Conservation (phyloP, 75 land plant species). For the Ceratopteris richardii region DNA sequence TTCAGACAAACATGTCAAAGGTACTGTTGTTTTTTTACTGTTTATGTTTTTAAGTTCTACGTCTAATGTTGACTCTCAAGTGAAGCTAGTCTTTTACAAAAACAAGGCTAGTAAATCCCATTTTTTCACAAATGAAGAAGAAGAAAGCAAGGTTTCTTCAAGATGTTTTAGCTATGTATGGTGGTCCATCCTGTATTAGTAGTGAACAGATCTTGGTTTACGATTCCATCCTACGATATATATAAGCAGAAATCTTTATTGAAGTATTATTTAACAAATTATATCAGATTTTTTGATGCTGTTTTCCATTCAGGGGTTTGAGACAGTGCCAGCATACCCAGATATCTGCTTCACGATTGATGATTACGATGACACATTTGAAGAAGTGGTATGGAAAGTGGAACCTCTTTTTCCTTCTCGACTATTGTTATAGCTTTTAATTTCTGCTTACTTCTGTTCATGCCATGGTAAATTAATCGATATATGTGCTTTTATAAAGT, state of each 20-base stretch:
- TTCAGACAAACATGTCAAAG: conserved; percentile 72
- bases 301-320: conserved; percentile 50
- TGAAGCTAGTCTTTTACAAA: too few species aligned
- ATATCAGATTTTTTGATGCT: neutral
- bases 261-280: neutral
- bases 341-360: conserved; percentile 93
- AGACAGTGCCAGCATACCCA: conserved; percentile 92
- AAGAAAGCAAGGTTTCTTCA: too few species aligned
- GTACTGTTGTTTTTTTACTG: too few species aligned
- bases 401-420: neutral
- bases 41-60: neutral
- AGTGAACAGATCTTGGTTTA: too few species aligned
- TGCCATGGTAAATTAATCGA: neutral
- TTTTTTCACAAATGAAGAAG: too few species aligned
- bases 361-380: conserved; percentile 94
- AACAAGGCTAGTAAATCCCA: too few species aligned
- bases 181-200: too few species aligned
- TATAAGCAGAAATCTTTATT: too few species aligned
- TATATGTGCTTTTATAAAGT: too few species aligned
- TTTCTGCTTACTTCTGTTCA: neutral
- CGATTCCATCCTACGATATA: too few species aligned
- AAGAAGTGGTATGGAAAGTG: conserved; percentile 86
- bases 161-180: too few species aligned
- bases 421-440: conserved; percentile 3
- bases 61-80: neutral